Conservation (phyloP, 2,329 filamentous ascomycete species). For the Fusarium sp. region DNA sequence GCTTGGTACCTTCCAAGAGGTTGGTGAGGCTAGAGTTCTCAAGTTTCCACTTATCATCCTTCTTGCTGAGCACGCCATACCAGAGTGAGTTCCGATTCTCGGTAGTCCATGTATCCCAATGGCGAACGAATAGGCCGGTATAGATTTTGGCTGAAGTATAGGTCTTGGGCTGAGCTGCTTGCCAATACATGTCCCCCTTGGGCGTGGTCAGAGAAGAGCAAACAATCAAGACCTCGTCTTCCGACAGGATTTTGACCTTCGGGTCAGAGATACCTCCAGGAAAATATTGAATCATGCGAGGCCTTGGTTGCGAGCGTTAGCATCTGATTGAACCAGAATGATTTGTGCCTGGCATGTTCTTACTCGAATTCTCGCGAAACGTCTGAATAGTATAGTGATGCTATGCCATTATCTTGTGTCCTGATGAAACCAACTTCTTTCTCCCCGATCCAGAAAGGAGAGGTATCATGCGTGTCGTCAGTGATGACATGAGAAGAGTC, state of each 20-base stretch:
- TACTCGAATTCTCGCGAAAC: constrained; percentile 54
- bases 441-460: constrained; percentile 81
- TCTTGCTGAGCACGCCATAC: constrained; percentile 71
- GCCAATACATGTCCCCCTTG: constrained; percentile 76
- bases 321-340: too few species aligned
- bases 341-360: constrained; percentile 26
- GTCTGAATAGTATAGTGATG: constrained; percentile 58
- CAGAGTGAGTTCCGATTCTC: constrained; percentile 78
- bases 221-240: constrained; percentile 64
- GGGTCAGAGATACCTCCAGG: constrained; percentile 68
- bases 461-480: constrained; percentile 72
- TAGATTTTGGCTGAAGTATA: constrained; percentile 77
- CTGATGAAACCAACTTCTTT: constrained; percentile 69
- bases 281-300: constrained; percentile 61
- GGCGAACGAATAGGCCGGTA: constrained; percentile 79
- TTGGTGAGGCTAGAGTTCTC: constrained; percentile 66
- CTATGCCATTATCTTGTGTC: constrained; percentile 59
- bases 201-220: constrained; percentile 74
- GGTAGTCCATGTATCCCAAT: constrained; percentile 83
- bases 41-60: constrained; percentile 56
- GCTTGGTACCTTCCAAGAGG: constrained; percentile 67
- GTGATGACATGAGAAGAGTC: constrained; percentile 75
- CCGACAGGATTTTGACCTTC: constrained; percentile 65
- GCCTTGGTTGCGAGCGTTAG: constrained; percentile 28
- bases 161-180: constrained; percentile 68